Evolutionary conservation across 2,329 filamentous ascomycete species (phyloP).

Genomic region (Lecanicillium sp.): DNA sequence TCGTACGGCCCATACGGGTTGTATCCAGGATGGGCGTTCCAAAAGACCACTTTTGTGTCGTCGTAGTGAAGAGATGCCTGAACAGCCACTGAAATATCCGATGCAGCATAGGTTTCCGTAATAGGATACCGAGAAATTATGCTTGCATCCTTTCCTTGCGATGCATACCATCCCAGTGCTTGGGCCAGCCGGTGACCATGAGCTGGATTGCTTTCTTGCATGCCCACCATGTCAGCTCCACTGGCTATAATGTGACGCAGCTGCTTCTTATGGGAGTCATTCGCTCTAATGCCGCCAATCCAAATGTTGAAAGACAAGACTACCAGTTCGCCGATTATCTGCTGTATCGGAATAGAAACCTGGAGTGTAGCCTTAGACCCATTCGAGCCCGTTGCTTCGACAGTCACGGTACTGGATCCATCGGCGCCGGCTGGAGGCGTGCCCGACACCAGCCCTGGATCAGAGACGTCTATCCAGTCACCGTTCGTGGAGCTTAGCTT

Average conservation of each 20-base stretch:
- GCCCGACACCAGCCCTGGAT: constrained; percentile 26
- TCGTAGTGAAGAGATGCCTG: constrained; percentile 26
- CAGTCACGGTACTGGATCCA: constrained; percentile 14
- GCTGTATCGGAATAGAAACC: constrained; percentile 25
- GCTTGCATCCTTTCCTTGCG: constrained; percentile 23
- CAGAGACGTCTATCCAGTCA: constrained; percentile 24
- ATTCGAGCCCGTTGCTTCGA: constrained; percentile 20
- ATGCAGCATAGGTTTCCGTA: constrained; percentile 17
- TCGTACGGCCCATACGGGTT: constrained; percentile 35
- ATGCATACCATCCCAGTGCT: constrained; percentile 31
- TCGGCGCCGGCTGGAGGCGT: constrained; percentile 17
- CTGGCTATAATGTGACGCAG: constrained; percentile 23
- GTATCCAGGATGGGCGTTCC: constrained; percentile 28
- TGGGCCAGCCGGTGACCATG: constrained; percentile 24
- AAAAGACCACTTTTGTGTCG: constrained; percentile 23
- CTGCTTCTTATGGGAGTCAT: constrained; percentile 31
- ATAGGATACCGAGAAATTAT: constrained; percentile 33
- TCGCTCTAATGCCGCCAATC: constrained; percentile 27
- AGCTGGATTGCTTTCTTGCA: constrained; percentile 27
- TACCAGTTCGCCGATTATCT: constrained; percentile 24
- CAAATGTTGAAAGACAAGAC: constrained; percentile 33
- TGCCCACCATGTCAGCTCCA: constrained; percentile 27
- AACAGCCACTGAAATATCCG: constrained; percentile 21
- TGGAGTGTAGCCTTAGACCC: constrained; percentile 14
- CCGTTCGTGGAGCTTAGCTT: constrained; percentile 13